A percentile compares a stretch with the other conserved stretches of the same genome.
These are phyloP conservation scores for Malassezia nana DNA, from an alignment of 1,284 basidiomycete species.

Conservation along the genomic window DNA sequence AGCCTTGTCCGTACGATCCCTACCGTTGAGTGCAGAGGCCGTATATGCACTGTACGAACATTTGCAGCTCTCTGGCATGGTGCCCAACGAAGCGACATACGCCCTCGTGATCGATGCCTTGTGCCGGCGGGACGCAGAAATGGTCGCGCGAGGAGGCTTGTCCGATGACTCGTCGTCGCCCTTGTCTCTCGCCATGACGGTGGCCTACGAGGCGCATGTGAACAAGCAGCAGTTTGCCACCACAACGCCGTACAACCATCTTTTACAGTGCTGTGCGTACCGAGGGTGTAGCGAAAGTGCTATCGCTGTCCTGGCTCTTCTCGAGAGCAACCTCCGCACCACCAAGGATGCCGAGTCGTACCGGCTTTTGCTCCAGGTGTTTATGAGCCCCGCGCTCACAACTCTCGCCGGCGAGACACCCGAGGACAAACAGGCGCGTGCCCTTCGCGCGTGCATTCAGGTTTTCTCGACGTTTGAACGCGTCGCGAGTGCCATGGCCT, in stretches of 20 bases:
- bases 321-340: conserved; percentile 54
- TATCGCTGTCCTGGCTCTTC: conserved; percentile 59
- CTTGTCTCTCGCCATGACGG: conserved; percentile 56
- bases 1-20: background rate
- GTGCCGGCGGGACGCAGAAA: conserved; percentile 63
- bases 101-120: conserved; percentile 59
- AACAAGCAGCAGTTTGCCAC: conserved; percentile 47
- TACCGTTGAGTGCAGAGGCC: background rate
- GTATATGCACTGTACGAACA: conserved; percentile 14
- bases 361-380: conserved; percentile 55
- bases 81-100: conserved; percentile 10
- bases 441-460: conserved; percentile 57
- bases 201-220: conserved; percentile 44
- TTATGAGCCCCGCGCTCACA: conserved; percentile 19
- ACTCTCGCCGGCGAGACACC: conserved; percentile 37
- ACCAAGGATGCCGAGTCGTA: conserved; percentile 53
- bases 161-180: conserved; percentile 7
- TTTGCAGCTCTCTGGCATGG: conserved; percentile 19
- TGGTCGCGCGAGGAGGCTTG: conserved; percentile 51
- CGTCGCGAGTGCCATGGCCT: conserved; percentile 48
- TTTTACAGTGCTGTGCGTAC: conserved; percentile 61
- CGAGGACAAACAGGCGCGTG: conserved; percentile 54
- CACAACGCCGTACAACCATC: conserved; percentile 52
- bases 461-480: conserved; percentile 60
- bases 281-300: conserved; percentile 60